These are phyloP conservation scores for Wickerhamiella lipophila DNA, from an alignment of 805 yeast species.

Conservation along the genomic window DNA sequence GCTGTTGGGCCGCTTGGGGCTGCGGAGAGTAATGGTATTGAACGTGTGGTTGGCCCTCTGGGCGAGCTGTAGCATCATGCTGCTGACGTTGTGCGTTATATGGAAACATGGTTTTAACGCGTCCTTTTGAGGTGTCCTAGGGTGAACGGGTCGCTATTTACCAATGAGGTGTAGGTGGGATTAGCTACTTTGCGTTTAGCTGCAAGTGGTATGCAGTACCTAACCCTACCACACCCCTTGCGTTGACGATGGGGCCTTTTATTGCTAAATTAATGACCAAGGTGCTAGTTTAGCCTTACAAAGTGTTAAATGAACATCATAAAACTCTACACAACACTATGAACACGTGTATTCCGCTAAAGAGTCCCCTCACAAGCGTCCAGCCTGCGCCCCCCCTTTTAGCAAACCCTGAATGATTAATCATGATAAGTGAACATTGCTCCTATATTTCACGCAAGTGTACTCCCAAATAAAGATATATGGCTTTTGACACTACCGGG, in stretches of 20 bases:
- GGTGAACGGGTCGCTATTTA: neutral
- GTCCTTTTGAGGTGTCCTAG: neutral
- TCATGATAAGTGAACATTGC: neutral
- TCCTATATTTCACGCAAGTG: neutral
- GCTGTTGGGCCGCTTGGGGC: slow-evolving; percentile 6
- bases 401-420: slow-evolving; percentile 1
- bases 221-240: slow-evolving; percentile 6
- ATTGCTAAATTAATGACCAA: too few relatives aligned
- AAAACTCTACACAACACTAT: neutral
- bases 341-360: neutral
- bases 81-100: slow-evolving; percentile 15
- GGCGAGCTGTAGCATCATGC: slow-evolving; percentile 10
- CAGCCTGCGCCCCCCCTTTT: neutral
- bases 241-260: neutral
- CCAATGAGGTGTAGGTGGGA: slow-evolving; percentile 8
- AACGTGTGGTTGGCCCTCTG: slow-evolving; percentile 5
- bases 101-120: slow-evolving; percentile 8
- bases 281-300: too few relatives aligned
- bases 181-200: slow-evolving; percentile 9
- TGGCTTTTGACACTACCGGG: too few relatives aligned
- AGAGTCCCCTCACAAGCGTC: neutral
- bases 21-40: slow-evolving; percentile 9
- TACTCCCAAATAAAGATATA: neutral
- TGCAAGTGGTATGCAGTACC: slow-evolving; percentile 9
- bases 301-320: too few relatives aligned